A percentile compares a stretch with the other conserved stretches of the same genome.
phyloP scores from a whole-genome alignment of 1,284 basidiomycete species.

The Trichosporon sp. region DNA sequence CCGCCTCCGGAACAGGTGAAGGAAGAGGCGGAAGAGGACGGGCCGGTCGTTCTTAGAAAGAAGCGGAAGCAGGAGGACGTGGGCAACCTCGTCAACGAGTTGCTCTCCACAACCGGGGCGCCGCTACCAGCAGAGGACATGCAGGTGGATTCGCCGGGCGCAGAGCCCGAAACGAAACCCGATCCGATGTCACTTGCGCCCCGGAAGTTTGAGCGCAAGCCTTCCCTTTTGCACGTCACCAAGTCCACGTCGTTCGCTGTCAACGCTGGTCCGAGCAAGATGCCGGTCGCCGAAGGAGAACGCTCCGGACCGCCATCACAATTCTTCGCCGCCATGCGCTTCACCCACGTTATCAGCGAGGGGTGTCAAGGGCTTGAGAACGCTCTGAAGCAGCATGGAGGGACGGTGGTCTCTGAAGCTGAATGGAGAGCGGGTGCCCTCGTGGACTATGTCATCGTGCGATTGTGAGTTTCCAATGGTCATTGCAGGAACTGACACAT shows the following conservation, averaged over 20 bases:
- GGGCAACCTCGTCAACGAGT: slow-evolving; percentile 44
- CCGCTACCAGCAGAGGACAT: background rate
- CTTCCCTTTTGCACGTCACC: slow-evolving; percentile 44
- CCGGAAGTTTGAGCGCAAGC: slow-evolving; percentile 32
- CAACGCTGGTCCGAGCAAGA: slow-evolving; percentile 12
- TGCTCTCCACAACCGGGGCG: slow-evolving; percentile 38
- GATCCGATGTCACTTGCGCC: background rate
- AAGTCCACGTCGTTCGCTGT: slow-evolving; percentile 39
- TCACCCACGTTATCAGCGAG: slow-evolving; percentile 47
- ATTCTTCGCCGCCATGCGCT: slow-evolving; percentile 46
- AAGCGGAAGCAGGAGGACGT: slow-evolving; percentile 43
- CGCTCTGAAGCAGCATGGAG: slow-evolving; percentile 45
- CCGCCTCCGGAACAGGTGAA: slow-evolving; percentile 25
- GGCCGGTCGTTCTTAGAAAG: slow-evolving; percentile 39
- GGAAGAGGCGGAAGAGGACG: slow-evolving; percentile 35
- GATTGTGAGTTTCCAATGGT: slow-evolving; percentile 45
- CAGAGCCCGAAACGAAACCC: background rate
- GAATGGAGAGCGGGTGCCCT: slow-evolving; percentile 40
- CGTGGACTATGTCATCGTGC: slow-evolving; percentile 51
- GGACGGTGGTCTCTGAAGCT: slow-evolving; percentile 38
- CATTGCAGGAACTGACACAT: background rate
- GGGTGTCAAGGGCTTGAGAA: slow-evolving; percentile 44
- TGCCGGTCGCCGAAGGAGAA: background rate
- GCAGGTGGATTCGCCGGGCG: slow-evolving; percentile 1
- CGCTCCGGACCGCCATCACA: background rate